These are phyloP conservation scores for Citrus glauca DNA, from an alignment of 345 rosid genomes.

Conservation along the genomic window DNA sequence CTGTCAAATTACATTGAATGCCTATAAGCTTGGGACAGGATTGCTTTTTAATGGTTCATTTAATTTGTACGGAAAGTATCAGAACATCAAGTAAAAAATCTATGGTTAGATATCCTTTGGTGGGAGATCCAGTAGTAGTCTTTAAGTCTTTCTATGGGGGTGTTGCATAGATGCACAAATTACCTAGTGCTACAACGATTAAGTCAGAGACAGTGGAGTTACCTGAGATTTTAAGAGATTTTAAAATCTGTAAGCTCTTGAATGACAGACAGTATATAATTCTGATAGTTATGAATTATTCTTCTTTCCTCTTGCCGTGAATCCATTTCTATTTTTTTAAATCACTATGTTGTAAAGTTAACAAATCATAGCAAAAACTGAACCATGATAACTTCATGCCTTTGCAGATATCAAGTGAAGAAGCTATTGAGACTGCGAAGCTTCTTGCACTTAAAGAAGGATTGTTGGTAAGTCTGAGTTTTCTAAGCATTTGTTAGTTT, in stretches of 20 bases:
- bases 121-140: not conserved
- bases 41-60: not conserved
- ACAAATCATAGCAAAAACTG: not conserved
- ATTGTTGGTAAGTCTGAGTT: slow-evolving; percentile 31
- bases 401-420: slow-evolving; percentile 53
- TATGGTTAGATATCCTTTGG: not conserved
- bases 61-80: not conserved
- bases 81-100: not conserved
- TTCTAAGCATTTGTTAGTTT: not conserved
- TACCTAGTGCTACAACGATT: not conserved
- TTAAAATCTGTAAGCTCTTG: not conserved
- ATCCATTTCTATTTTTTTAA: not conserved
- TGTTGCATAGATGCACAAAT: not conserved
- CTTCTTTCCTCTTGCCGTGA: not conserved
- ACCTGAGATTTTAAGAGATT: not conserved
- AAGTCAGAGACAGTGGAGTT: not conserved
- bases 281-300: not conserved
- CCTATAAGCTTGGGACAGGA: not conserved
- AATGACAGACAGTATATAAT: not conserved
- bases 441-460: slow-evolving; percentile 61
- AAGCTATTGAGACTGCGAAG: slow-evolving; percentile 53
- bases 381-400: not conserved
- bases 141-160: not conserved
- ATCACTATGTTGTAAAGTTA: not conserved
- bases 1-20: not conserved